Conservation (phyloP, 495 filamentous ascomycete species). For the Chlorociboria aeruginascens region DNA sequence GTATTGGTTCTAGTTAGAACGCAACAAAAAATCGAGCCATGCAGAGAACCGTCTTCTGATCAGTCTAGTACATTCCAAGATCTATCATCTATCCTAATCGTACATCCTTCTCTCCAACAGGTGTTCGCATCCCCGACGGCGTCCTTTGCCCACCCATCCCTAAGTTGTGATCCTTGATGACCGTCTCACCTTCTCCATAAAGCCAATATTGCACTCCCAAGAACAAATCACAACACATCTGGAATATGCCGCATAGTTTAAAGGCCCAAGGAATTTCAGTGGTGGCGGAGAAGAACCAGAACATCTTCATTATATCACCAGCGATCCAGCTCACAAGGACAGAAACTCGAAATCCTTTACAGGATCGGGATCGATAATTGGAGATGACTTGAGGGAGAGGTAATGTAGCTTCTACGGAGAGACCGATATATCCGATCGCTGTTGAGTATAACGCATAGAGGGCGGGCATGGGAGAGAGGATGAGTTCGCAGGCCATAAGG, state of each 20-base stretch:
- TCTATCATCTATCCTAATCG: constrained; percentile 11
- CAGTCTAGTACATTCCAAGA: background rate
- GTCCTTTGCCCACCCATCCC: constrained; percentile 4
- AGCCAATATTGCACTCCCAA: constrained; percentile 78
- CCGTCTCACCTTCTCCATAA: constrained; percentile 43
- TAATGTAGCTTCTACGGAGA: constrained; percentile 79
- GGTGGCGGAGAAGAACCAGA: constrained; percentile 72
- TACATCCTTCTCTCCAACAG: constrained; percentile 15
- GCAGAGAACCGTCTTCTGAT: too few relatives aligned
- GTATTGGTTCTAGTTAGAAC: too few relatives aligned
- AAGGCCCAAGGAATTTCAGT: constrained; percentile 75
- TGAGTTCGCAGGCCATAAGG: constrained; percentile 56
- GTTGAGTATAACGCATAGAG: constrained; percentile 54
- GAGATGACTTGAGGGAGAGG: constrained; percentile 80
- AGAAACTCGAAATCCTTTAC: constrained; percentile 79
- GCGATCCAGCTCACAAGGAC: constrained; percentile 81
- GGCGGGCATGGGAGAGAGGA: constrained; percentile 48
- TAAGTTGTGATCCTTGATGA: constrained; percentile 11
- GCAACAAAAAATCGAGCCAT: too few relatives aligned
- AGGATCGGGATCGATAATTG: constrained; percentile 67
- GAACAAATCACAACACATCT: constrained; percentile 72
- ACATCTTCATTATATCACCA: constrained; percentile 92
- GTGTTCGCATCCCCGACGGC: constrained; percentile 5
- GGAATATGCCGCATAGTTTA: constrained; percentile 85
- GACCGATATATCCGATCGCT: constrained; percentile 68